Evolutionary conservation across 2,329 filamentous ascomycete species (phyloP).

Genomic region (Cladosporium austrohemisphaericum): DNA sequence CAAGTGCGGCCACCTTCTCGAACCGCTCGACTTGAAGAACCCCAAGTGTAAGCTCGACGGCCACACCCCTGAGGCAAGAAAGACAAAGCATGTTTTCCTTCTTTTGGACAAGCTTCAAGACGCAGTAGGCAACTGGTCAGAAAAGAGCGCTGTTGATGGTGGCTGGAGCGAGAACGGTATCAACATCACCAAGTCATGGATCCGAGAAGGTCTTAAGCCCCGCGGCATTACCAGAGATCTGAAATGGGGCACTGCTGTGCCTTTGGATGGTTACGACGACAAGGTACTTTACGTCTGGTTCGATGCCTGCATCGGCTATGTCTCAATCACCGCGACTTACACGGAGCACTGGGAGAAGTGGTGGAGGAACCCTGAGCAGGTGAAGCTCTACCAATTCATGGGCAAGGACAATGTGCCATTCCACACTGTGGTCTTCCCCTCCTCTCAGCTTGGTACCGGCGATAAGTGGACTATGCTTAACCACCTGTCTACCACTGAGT

Average conservation of each 20-base stretch:
- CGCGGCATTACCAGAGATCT: slow-evolving; percentile 90
- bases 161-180: slow-evolving; percentile 72
- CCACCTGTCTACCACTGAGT: slow-evolving; percentile 84
- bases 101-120: slow-evolving; percentile 77
- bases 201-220: slow-evolving; percentile 77
- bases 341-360: slow-evolving; percentile 87
- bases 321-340: slow-evolving; percentile 90
- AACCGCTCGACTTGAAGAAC: slow-evolving; percentile 63
- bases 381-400: slow-evolving; percentile 91
- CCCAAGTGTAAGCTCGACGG: slow-evolving; percentile 90
- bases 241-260: slow-evolving; percentile 74
- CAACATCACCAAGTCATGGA: slow-evolving; percentile 74
- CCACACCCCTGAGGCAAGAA: slow-evolving; percentile 70
- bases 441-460: slow-evolving; percentile 75
- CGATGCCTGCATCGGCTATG: slow-evolving; percentile 88
- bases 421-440: slow-evolving; percentile 89
- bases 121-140: slow-evolving; percentile 72
- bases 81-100: slow-evolving; percentile 91
- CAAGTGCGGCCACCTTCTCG: slow-evolving; percentile 47
- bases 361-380: slow-evolving; percentile 88
- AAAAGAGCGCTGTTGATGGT: slow-evolving; percentile 68
- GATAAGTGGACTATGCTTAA: slow-evolving; percentile 88
- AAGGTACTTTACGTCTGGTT: slow-evolving; percentile 94
- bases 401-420: slow-evolving; percentile 88
- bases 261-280: slow-evolving; percentile 59